Evolutionary conservation across 208 protist genomes (phyloP).

Genomic region (Entamoeba dispar): DNA sequence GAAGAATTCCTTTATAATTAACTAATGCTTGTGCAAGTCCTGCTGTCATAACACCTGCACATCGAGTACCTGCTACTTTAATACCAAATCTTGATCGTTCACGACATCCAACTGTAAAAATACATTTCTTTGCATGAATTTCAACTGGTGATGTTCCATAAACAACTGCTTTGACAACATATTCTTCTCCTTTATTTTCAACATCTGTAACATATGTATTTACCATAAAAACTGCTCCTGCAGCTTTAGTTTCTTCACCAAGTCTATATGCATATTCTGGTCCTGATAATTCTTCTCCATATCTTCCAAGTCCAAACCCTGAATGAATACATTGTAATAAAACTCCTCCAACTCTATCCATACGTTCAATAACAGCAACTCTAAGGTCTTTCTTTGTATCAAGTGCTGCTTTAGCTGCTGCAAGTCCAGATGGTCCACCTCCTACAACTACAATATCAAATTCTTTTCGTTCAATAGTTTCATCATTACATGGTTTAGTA

Average conservation of each 20-base stretch:
- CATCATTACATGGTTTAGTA: background rate
- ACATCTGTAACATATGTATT: conserved; percentile 6
- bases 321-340: conserved; percentile 10
- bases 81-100: background rate
- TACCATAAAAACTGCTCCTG: background rate
- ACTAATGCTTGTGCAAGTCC: conserved; percentile 8
- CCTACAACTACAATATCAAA: conserved; percentile 18
- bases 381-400: background rate
- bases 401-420: background rate
- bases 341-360: background rate
- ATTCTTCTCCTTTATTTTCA: background rate
- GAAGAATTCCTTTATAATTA: background rate
- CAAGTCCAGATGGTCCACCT: conserved; percentile 15
- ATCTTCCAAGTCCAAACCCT: background rate
- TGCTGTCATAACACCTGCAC: conserved; percentile 13
- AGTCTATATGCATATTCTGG: conserved; percentile 18
- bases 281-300: conserved; percentile 4
- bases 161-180: background rate
- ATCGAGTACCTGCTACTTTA: conserved; percentile 7
- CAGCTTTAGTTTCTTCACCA: background rate
- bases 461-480: background rate
- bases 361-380: conserved; percentile 6
- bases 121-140: background rate
- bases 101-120: conserved; percentile 5
- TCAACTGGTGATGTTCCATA: background rate